A percentile compares a stretch with the other conserved stretches of the same genome.
Evolutionary conservation across 345 rosid genomes (phyloP).

Genomic region (Brassica incana): DNA sequence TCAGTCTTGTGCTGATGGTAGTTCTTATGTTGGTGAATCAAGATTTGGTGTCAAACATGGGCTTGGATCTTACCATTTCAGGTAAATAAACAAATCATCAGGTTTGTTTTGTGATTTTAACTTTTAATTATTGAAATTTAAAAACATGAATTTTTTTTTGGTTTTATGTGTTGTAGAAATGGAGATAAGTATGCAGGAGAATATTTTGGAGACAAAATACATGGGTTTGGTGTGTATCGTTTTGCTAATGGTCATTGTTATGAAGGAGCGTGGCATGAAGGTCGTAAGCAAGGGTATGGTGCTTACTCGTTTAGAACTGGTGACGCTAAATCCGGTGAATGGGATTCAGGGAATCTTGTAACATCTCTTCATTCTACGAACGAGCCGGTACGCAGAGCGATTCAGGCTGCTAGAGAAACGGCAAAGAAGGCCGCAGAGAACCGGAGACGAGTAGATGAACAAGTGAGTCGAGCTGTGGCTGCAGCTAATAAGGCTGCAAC

Average conservation of each 20-base stretch:
- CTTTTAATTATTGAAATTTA: neutral
- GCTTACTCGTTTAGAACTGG: conserved; percentile 76
- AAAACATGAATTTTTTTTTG: neutral
- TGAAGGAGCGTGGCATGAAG: conserved; percentile 99
- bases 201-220: conserved; percentile 87
- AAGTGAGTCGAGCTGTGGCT: conserved; percentile 63
- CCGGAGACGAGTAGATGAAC: conserved; percentile 65
- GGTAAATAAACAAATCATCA: conserved; percentile 42
- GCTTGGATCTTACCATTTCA: conserved; percentile 86
- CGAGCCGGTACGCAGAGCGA: conserved; percentile 58
- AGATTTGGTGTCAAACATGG: conserved; percentile 92
- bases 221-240: conserved; percentile 88
- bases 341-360: conserved; percentile 75
- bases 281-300: conserved; percentile 87
- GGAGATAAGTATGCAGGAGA: conserved; percentile 94
- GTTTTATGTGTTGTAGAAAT: conserved; percentile 49
- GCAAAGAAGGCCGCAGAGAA: conserved; percentile 74
- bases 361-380: conserved; percentile 45
- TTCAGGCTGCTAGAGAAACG: conserved; percentile 81
- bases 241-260: conserved; percentile 91
- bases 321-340: conserved; percentile 72
- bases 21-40: conserved; percentile 82
- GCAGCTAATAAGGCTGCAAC: conserved; percentile 89
- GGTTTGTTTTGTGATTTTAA: neutral
- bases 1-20: conserved; percentile 87